Evolutionary conservation across 2,329 filamentous ascomycete species (phyloP).

Genomic region (Zymoseptoria brevis): DNA sequence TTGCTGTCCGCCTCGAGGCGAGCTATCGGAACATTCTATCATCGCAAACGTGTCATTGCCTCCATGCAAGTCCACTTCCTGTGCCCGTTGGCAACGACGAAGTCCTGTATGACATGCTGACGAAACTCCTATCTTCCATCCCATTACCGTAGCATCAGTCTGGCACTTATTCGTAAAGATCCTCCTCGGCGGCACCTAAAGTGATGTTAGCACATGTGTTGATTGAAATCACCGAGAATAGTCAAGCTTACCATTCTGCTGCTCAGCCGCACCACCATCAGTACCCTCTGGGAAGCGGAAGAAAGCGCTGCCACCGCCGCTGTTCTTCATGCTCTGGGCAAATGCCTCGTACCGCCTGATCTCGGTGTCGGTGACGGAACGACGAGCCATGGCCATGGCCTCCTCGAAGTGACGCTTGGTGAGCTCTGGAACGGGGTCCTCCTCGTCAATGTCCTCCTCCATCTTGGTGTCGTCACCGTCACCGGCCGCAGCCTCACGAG

Average conservation of each 20-base stretch:
- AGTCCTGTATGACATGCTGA: slow-evolving; percentile 3
- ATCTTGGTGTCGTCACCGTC: slow-evolving; percentile 68
- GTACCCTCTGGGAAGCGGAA: slow-evolving; percentile 83
- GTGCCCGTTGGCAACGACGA: slow-evolving; percentile 1
- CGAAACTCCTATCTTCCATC: slow-evolving; percentile 5
- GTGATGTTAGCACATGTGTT: slow-evolving; percentile 37
- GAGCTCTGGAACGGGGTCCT: slow-evolving; percentile 92
- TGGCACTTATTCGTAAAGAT: slow-evolving; percentile 74
- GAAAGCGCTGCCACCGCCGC: slow-evolving; percentile 77
- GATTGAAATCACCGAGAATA: slow-evolving; percentile 18
- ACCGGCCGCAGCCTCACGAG: slow-evolving; percentile 62
- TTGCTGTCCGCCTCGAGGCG: slow-evolving; percentile 1
- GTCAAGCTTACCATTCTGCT: slow-evolving; percentile 30
- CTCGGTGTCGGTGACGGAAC: slow-evolving; percentile 93
- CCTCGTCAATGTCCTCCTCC: slow-evolving; percentile 64
- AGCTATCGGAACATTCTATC: slow-evolving; percentile 9
- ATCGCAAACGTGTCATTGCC: background rate
- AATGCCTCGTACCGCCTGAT: slow-evolving; percentile 98
- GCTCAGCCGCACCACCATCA: slow-evolving; percentile 35
- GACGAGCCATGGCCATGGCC: slow-evolving; percentile 89
- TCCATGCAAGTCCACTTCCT: background rate
- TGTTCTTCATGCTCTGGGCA: slow-evolving; percentile 98
- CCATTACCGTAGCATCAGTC: slow-evolving; percentile 5
- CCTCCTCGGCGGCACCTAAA: slow-evolving; percentile 81
- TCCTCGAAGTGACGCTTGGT: slow-evolving; percentile 98